Conservation (phyloP, 169 alveolate genomes). For the Plasmodium inui region DNA sequence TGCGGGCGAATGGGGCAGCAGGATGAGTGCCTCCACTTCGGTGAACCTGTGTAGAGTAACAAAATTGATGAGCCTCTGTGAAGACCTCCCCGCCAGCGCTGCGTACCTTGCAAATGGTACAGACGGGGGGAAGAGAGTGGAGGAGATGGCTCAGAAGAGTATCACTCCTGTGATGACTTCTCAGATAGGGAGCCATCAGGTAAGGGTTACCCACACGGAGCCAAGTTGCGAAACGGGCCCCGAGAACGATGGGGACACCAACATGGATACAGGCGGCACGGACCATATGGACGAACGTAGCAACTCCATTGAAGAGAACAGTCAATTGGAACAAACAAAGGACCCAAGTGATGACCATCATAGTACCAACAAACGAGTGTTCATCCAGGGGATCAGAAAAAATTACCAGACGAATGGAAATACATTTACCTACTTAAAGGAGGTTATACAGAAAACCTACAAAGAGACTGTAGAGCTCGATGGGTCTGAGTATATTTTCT, state of each 20-base stretch:
- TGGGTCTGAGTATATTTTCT: slow-evolving; percentile 50
- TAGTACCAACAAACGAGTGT: slow-evolving; percentile 14
- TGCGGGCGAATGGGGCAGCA: neutral
- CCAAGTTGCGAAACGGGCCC: neutral
- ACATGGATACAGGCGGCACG: neutral
- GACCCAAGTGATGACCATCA: neutral
- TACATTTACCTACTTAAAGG: slow-evolving; percentile 26
- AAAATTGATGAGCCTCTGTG: neutral
- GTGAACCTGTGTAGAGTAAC: neutral
- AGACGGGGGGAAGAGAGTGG: neutral
- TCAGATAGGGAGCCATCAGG: neutral
- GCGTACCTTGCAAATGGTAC: neutral
- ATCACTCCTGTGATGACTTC: neutral
- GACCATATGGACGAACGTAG: neutral
- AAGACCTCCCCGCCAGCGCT: neutral
- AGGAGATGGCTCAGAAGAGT: neutral
- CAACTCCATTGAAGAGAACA: neutral
- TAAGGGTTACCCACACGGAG: neutral
- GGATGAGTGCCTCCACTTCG: neutral
- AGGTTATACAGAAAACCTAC: slow-evolving; percentile 29
- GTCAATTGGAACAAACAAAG: neutral
- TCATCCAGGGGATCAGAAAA: neutral
- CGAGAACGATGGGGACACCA: neutral
- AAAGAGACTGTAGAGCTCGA: slow-evolving; percentile 17
- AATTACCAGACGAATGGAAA: neutral